Conservation (phyloP, 441 rosid species). For the Aleurites moluccanus region DNA sequence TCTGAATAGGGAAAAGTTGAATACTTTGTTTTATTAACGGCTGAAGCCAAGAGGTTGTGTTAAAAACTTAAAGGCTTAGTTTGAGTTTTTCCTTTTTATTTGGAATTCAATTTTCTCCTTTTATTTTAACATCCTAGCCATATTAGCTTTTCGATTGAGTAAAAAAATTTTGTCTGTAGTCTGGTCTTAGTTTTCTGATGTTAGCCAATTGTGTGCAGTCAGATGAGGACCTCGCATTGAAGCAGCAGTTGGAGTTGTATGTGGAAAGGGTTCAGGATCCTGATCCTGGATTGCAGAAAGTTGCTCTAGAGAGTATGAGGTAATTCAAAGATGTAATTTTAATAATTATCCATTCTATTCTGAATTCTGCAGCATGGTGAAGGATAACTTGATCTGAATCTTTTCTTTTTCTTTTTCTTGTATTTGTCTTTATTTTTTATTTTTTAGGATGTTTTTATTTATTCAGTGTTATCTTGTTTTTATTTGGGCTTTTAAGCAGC, state of each 20-base stretch:
- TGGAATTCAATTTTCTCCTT: too few species aligned
- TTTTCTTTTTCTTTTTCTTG: too few species aligned
- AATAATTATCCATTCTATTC: too few species aligned
- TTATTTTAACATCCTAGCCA: neutral
- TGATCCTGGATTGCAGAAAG: slow-evolving; percentile 80
- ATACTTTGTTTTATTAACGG: too few species aligned
- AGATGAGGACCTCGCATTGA: slow-evolving; percentile 87
- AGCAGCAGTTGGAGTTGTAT: slow-evolving; percentile 88
- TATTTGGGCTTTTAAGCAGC: too few species aligned
- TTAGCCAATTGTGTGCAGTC: slow-evolving; percentile 47
- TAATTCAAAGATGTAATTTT: slow-evolving; percentile 22
- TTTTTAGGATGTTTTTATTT: too few species aligned
- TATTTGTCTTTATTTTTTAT: too few species aligned
- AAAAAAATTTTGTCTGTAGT: neutral
- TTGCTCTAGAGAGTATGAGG: slow-evolving; percentile 95
- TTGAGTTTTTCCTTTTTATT: neutral
- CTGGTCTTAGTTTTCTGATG: neutral
- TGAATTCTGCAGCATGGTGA: too few species aligned
- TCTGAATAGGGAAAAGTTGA: too few species aligned
- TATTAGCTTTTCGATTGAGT: neutral
- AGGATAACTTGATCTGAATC: too few species aligned
- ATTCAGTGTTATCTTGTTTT: too few species aligned
- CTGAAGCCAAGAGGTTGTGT: too few species aligned
- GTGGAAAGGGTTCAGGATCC: slow-evolving; percentile 94
- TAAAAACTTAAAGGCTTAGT: neutral